Evolutionary conservation across 2,329 filamentous ascomycete species (phyloP).

Genomic region (Fusarium avenaceum): DNA sequence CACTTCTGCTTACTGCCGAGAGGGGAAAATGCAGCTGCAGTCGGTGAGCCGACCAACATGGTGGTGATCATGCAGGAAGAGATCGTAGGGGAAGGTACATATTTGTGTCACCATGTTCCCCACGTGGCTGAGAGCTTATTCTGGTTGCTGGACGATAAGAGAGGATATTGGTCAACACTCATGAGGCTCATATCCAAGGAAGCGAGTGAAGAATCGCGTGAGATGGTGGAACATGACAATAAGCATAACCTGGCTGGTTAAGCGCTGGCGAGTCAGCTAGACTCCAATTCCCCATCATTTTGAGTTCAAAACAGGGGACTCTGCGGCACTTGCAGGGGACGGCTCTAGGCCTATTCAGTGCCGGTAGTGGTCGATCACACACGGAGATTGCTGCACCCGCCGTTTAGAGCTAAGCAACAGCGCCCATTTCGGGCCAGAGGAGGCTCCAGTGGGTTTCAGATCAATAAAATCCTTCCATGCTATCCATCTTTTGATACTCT

Average conservation of each 20-base stretch:
- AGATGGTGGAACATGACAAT: not conserved
- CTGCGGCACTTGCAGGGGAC: not conserved
- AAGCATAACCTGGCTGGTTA: conserved; percentile 1
- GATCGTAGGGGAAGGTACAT: not conserved
- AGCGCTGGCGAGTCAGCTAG: conserved; percentile 11
- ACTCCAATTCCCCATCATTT: conserved; percentile 4
- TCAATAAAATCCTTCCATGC: not conserved
- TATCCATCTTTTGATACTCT: not conserved
- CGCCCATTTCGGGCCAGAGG: not conserved
- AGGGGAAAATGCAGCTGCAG: conserved; percentile 3
- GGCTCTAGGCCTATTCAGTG: not conserved
- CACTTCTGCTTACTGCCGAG: not conserved
- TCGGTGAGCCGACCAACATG: conserved; percentile 1
- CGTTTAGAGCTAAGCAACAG: conserved; percentile 2
- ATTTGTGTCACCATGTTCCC: not conserved
- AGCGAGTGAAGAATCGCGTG: not conserved
- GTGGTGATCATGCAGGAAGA: not conserved
- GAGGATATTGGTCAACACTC: not conserved
- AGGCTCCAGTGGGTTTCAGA: not conserved
- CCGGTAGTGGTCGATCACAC: conserved; percentile 24
- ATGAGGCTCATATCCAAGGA: no score
- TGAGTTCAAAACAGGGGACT: conserved; percentile 3
- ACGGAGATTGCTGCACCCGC: conserved; percentile 26
- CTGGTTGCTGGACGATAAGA: not conserved
- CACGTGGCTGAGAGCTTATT: not conserved